These are phyloP conservation scores for Penicillium coffeae DNA, from an alignment of 495 filamentous ascomycete genomes.

Conservation along the genomic window DNA sequence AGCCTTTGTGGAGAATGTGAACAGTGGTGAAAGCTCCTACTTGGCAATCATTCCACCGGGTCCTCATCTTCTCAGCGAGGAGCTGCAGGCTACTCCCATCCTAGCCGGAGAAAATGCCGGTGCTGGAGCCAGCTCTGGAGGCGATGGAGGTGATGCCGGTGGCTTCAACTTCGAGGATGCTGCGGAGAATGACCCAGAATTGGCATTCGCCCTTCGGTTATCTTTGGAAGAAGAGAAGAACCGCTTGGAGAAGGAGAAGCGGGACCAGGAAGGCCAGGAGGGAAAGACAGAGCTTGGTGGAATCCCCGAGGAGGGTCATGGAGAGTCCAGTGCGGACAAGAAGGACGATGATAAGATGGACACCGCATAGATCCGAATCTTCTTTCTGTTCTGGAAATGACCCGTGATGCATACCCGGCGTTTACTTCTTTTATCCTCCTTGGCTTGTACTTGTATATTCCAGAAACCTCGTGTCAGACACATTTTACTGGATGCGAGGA, in stretches of 20 bases:
- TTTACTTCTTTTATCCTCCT: conserved; percentile 24
- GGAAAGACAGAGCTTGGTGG: conserved; percentile 65
- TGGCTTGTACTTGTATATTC: conserved; percentile 8
- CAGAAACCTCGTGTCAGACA: conserved; percentile 27
- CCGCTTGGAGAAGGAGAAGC: conserved; percentile 77
- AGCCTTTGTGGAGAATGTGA: conserved; percentile 88
- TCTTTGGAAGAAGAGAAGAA: conserved; percentile 98
- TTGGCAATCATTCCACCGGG: conserved; percentile 88
- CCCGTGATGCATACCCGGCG: conserved; percentile 46
- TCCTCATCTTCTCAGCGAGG: conserved; percentile 84
- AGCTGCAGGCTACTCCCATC: conserved; percentile 88
- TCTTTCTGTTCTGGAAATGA: conserved; percentile 17
- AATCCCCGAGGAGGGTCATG: conserved; percentile 81
- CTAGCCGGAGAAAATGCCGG: conserved; percentile 69
- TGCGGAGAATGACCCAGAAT: conserved; percentile 77
- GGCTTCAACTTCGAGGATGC: conserved; percentile 53
- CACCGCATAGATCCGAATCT: conserved; percentile 33
- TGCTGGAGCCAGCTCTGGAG: conserved; percentile 44
- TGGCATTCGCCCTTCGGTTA: conserved; percentile 94
- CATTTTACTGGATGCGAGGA: conserved; percentile 8
- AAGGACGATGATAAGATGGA: conserved; percentile 81
- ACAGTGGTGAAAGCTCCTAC: conserved; percentile 83
- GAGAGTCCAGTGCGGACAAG: conserved; percentile 63
- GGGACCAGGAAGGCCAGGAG: conserved; percentile 70
- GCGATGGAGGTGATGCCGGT: conserved; percentile 66